Percentiles rank a stretch among this genome's conserved stretches.
Evolutionary conservation across 2,329 filamentous ascomycete species (phyloP).

Genomic region (Annulohypoxylon truncatum): DNA sequence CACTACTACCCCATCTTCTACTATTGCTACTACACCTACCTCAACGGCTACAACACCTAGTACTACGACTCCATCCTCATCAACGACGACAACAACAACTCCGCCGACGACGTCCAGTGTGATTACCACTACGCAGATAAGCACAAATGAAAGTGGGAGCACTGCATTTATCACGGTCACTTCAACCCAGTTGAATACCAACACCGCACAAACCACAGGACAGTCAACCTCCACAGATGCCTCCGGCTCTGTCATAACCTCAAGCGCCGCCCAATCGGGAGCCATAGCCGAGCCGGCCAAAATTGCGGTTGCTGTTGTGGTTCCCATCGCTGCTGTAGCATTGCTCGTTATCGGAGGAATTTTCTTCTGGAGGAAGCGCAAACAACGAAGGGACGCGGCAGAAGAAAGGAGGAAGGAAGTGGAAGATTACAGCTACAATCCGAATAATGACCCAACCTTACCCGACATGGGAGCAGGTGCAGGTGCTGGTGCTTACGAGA

Average conservation of each 20-base stretch:
- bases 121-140: slow-evolving; percentile 30
- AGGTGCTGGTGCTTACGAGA: slow-evolving; percentile 71
- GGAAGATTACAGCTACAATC: slow-evolving; percentile 97
- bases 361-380: slow-evolving; percentile 89
- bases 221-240: slow-evolving; percentile 34
- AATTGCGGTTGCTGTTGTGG: slow-evolving; percentile 92
- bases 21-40: slow-evolving; percentile 16
- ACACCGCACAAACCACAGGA: slow-evolving; percentile 19
- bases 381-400: slow-evolving; percentile 84
- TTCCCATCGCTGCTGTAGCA: slow-evolving; percentile 90
- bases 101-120: slow-evolving; percentile 28
- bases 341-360: slow-evolving; percentile 80
- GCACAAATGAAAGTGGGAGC: slow-evolving; percentile 38
- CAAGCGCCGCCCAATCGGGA: slow-evolving; percentile 35
- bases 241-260: slow-evolving; percentile 37
- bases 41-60: slow-evolving; percentile 23
- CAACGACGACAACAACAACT: slow-evolving; percentile 8
- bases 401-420: slow-evolving; percentile 95
- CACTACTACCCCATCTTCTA: slow-evolving; percentile 24
- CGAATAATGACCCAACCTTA: slow-evolving; percentile 91
- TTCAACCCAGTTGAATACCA: slow-evolving; percentile 41
- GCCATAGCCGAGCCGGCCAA: slow-evolving; percentile 71
- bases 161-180: slow-evolving; percentile 44
- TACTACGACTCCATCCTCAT: slow-evolving; percentile 25
- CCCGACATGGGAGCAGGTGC: slow-evolving; percentile 59